Base-by-base conservation (phyloP, 202 grass and related monocot species). In the Zizania palustris region DNA sequence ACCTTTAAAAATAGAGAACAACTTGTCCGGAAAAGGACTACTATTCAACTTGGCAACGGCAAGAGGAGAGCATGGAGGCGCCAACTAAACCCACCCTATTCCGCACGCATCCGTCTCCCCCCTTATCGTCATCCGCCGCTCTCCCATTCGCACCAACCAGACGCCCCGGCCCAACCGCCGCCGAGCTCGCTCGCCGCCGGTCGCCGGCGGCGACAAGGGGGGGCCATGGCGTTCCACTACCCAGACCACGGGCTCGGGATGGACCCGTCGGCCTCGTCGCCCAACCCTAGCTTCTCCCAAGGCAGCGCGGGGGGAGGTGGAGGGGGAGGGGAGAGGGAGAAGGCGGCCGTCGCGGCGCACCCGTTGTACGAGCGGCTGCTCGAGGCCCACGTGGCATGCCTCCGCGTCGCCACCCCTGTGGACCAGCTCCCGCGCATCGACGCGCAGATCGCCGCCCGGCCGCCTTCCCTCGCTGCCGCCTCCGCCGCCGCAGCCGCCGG, bases 381-480 rank as follows among this genome's bases (percentile, higher is more conserved):
- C 4, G 74, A 93, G 80, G 92, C 96, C 37, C 96, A 99, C 78
- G 92, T 99, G 46, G 83, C 89, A 7, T 99, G 96, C 88, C 88
- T 99, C 70, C 83, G 96, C 68, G 88, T 99, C 64, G 96, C 96
- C 63, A 99, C 92, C 34, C 96, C 96, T 9, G 96, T 99, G 15
- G 96, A 99, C 87, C 96, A 96, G 83, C 88, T 99, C 59, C 88
- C 96, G 6, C 85, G 83, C 57, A 92, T 99, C 78, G 96, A 99
- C 89, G 87, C 92, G 65, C 96, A 99, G 79, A 89, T 99, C 78
- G 85, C 87, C 18, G 83, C 84, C 11, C 74, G 88, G 0, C 83
- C 92, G 14, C 90, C 87, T 36, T 76, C 86, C 12, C 89, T 96
- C 21, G 87, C 82, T 4, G 79, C 80, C 4, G 85, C 90, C 9